These are phyloP conservation scores for Daldinia sp. DNA, from an alignment of 2,329 filamentous ascomycete species.

Conservation along the genomic window DNA sequence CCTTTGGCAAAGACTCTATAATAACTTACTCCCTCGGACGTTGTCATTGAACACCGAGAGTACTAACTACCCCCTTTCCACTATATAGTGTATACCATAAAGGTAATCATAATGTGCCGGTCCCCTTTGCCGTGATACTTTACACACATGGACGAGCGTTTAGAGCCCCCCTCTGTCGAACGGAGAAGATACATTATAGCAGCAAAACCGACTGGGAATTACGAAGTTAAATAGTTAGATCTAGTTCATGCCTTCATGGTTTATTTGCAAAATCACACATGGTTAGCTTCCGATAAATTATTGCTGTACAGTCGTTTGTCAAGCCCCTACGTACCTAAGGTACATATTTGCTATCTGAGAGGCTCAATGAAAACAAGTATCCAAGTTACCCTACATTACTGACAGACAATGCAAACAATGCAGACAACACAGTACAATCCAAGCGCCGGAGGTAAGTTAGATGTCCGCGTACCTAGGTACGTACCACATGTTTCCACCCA, in stretches of 20 bases:
- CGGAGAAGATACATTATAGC: background rate
- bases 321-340: too few relatives aligned
- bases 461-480: background rate
- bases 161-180: background rate
- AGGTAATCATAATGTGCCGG: background rate
- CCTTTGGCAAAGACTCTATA: too few relatives aligned
- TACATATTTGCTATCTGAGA: background rate
- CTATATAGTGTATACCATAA: background rate
- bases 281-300: too few relatives aligned
- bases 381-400: background rate
- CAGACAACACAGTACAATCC: background rate
- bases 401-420: background rate
- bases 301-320: too few relatives aligned
- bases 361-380: background rate
- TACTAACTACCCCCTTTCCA: background rate
- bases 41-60: background rate
- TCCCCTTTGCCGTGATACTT: background rate
- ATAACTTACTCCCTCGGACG: background rate
- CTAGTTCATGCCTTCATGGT: background rate
- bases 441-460: too few relatives aligned
- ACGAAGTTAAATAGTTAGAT: background rate
- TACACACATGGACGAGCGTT: background rate
- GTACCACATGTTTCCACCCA: background rate
- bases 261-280: too few relatives aligned
- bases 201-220: background rate